These are phyloP conservation scores for Nothopassalora personata DNA, from an alignment of 2,329 filamentous ascomycete genomes.

Conservation along the genomic window DNA sequence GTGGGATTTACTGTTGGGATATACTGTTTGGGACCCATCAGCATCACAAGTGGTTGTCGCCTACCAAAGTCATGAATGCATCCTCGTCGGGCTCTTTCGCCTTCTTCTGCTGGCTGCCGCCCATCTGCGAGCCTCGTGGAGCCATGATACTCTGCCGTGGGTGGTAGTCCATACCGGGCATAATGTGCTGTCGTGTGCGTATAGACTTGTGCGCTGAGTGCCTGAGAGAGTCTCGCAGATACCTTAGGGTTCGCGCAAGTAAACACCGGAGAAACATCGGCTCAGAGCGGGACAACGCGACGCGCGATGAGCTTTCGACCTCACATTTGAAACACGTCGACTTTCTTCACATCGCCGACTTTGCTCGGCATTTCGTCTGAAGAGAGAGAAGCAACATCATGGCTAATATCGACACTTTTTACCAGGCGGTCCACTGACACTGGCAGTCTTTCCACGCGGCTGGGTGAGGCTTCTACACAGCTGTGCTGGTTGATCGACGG, in stretches of 20 bases:
- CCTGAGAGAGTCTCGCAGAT: background rate
- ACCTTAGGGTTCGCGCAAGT: no score
- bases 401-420: no score
- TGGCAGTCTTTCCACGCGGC: background rate
- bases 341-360: no score
- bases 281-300: background rate
- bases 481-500: no score
- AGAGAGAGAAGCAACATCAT: no score
- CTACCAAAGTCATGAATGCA: slow-evolving; percentile 48
- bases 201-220: background rate
- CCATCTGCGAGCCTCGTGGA: slow-evolving; percentile 34
- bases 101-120: slow-evolving; percentile 35
- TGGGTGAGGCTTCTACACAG: background rate
- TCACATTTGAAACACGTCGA: background rate
- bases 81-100: slow-evolving; percentile 41
- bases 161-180: slow-evolving; percentile 45
- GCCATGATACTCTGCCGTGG: slow-evolving; percentile 49
- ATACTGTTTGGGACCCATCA: no score
- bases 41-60: no score
- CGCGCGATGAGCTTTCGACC: no score
- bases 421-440: no score
- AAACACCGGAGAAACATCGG: background rate
- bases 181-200: slow-evolving; percentile 11
- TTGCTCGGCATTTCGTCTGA: no score
- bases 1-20: no score